Evolutionary conservation across 2,329 filamentous ascomycete species (phyloP), one percentile per base, ranked within the genome.

Genomic region (Anthostomella pinea): DNA sequence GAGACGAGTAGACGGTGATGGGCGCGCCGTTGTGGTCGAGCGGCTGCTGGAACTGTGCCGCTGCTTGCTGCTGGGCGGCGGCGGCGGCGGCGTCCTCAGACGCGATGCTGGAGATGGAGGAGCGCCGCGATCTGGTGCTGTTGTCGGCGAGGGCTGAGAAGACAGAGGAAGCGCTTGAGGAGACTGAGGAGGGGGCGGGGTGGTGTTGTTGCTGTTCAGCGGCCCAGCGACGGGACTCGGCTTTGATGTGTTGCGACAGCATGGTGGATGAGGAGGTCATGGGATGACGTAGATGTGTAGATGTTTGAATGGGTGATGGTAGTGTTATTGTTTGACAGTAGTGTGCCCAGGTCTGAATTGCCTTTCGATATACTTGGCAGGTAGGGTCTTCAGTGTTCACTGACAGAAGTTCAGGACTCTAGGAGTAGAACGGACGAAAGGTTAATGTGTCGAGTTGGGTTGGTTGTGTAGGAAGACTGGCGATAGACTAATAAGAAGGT

Each of bases 1-100:
- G 48, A 24, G 58, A 61, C 4, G 51, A 41, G 41, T 59, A 61
- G 23, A 57, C 51, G 24, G 52, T 44, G 40, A 60, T 56, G 22
- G 48, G 49, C 11, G 46, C 44, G 21, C 51, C 56, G 41, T 49
- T 43, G 26, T 35, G 33, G 38, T 54, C 49, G 20, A 41, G 48
- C 23, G 49, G 51, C 29, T n/a, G n/a, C n/a, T n/a, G n/a, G n/a
- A n/a, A n/a, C n/a, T n/a, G n/a, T n/a, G n/a, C n/a, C n/a, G n/a
- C n/a, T n/a, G n/a, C n/a, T n/a, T n/a, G n/a, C 38, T 38, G 18
- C 48, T 45, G 46, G 48, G 50, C 18, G 41, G 41, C 16, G 38
- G 22, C 7, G 34, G 34, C 14, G 31, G 36, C 18, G 33, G 33
- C 4, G 33, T 43, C 35, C 26, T 52, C 51, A 11, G 51, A 48